phyloP scores from a whole-genome alignment of 352 stramenopile genomes.

The Phytophthora boehmeriae region DNA sequence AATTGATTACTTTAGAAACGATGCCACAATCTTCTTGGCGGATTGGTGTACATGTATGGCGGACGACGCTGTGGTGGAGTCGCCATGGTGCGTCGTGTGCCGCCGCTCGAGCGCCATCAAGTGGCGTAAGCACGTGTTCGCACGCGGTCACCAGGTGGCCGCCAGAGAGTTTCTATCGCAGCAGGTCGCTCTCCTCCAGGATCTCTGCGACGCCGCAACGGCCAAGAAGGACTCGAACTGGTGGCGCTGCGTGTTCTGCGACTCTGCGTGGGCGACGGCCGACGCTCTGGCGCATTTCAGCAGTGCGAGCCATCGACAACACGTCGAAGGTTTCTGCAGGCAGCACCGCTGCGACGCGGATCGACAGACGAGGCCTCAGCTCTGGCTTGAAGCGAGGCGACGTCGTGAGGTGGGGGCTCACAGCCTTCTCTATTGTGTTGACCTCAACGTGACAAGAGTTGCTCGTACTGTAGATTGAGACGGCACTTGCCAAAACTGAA shows the following conservation, averaged over 20 bases:
- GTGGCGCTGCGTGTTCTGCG: constrained; percentile 58
- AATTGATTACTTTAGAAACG: background rate
- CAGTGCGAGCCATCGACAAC: constrained; percentile 35
- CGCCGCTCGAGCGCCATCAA: constrained; percentile 63
- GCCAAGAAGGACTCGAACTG: background rate
- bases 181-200: constrained; percentile 31
- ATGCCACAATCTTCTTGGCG: background rate
- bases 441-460: constrained; percentile 3
- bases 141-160: constrained; percentile 52
- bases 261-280: constrained; percentile 2
- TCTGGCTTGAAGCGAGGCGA: constrained; percentile 39
- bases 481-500: background rate
- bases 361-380: constrained; percentile 35
- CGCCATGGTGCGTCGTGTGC: constrained; percentile 61
- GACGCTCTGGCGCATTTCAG: constrained; percentile 51
- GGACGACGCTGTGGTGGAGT: constrained; percentile 36
- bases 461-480: constrained; percentile 21
- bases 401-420: constrained; percentile 31
- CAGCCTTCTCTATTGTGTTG: background rate
- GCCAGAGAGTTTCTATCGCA: constrained; percentile 46
- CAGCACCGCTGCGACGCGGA: constrained; percentile 59
- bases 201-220: constrained; percentile 30
- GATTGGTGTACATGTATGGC: constrained; percentile 1
- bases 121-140: constrained; percentile 78
- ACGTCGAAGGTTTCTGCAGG: constrained; percentile 59